phyloP scores from a whole-genome alignment of 345 rosid species.

The Eucalyptus sp. region DNA sequence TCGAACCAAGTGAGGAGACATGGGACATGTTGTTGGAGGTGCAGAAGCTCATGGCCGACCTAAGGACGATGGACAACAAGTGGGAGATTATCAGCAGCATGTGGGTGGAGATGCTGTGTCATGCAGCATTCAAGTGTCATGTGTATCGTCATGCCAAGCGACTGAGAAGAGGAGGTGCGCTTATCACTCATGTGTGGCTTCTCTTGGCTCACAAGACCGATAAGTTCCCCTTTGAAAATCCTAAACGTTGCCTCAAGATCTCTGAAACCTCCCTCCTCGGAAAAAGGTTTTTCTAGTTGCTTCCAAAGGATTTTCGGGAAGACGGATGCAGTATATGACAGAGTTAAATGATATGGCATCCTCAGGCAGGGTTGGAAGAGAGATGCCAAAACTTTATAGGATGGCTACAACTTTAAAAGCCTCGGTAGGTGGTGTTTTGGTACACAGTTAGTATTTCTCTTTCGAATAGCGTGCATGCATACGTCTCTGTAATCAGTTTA shows the following conservation, averaged over 20 bases:
- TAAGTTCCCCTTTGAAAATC: fast-evolving
- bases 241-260: fast-evolving
- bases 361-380: background rate
- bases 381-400: background rate
- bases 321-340: background rate
- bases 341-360: background rate
- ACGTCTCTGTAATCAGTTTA: background rate
- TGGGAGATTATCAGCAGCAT: background rate
- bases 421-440: no score
- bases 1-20: background rate
- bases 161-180: background rate
- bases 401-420: no score
- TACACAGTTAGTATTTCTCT: no score
- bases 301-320: background rate
- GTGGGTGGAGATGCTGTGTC: background rate
- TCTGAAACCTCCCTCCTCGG: background rate
- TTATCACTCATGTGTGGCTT: background rate
- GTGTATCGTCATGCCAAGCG: background rate
- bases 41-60: background rate
- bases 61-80: background rate
- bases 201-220: background rate
- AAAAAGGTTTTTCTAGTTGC: background rate
- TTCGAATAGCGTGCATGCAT: no score
- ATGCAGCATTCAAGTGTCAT: background rate
- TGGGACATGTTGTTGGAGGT: background rate